A percentile compares a stretch with the other conserved stretches of the same genome.
Conservation (phyloP, 1,284 basidiomycete genomes). For the Porogramme epimiltina region DNA sequence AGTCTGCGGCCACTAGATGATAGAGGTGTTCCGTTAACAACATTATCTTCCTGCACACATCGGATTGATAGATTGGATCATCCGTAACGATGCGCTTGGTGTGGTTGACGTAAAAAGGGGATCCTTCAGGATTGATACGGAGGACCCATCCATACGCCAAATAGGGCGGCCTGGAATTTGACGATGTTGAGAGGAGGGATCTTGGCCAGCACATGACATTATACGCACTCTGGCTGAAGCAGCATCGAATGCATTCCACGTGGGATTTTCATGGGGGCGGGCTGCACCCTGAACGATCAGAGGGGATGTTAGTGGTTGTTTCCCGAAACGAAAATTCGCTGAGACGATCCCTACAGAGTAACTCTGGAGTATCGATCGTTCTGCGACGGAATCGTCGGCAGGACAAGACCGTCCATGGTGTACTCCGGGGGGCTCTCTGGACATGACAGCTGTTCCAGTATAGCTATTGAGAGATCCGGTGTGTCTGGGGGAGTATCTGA, state of each 20-base stretch:
- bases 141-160: slow-evolving; percentile 20
- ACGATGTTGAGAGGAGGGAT: neutral
- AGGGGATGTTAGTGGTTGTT: too few relatives aligned
- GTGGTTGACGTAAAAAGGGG: slow-evolving; percentile 25
- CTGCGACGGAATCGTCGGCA: slow-evolving; percentile 15
- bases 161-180: slow-evolving; percentile 3
- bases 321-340: neutral
- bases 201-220: neutral
- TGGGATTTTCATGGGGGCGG: slow-evolving; percentile 9
- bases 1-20: neutral
- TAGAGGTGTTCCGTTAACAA: slow-evolving; percentile 7
- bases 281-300: slow-evolving; percentile 2
- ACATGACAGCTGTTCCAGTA: too few relatives aligned
- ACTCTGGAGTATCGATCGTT: slow-evolving; percentile 20
- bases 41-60: slow-evolving; percentile 7
- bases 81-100: slow-evolving; percentile 26
- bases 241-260: slow-evolving; percentile 8
- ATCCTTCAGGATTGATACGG: slow-evolving; percentile 29
- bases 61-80: slow-evolving; percentile 9
- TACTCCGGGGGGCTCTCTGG: slow-evolving; percentile 5
- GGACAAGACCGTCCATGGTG: neutral
- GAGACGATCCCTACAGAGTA: neutral
- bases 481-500: too few relatives aligned
- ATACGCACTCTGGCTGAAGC: slow-evolving; percentile 5
- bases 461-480: too few relatives aligned